Base-by-base conservation (phyloP, 371 early-diverging fungal genomes). In the Cokeromyces recurvatus region DNA sequence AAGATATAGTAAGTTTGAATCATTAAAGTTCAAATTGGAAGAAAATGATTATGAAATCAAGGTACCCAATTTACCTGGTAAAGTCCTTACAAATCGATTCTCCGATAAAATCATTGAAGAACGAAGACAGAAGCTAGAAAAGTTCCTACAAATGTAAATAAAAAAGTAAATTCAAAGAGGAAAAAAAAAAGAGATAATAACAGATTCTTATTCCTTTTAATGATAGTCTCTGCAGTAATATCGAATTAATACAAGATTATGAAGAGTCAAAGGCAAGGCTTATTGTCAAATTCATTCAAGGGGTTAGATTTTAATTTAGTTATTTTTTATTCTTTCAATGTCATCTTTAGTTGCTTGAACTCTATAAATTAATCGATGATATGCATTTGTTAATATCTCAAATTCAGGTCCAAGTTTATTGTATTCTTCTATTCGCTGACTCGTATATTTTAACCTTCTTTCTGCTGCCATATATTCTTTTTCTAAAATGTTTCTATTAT, bases 1-100 rank as follows among this genome's bases (percentile, higher is more conserved):
- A 57, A 80, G 98, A 42, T 97, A 95, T 74, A 90, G 90, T 59
- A 96, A 96, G 56, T 97, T 96, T 68, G 98, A 95, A 68, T 96
- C 95, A 94, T 89, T 95, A 69, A 73, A 91, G 39, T 94, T 95
- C 61, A 87, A 85, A 25, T 71, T 97, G 47, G 94, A 94, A 66
- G 77, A 90, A 10, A 95, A 97, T 64, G 84, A 85, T 14, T 68
- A 78, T 43, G 81, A 91, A 49, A 97, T 97, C 47, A 95, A 91
- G 60, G 91, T 97, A 24, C 98, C 98, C 27, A 79, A 85, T 21
- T 76, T 97, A 34, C 98, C 98, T 7, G 95, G 95, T 36, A 97
- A 97, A 66, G 94, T 95, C 32, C 94, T 94, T 52, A 91, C 89
- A 27, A 94, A 95, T 63, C 78, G 95, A 45, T 95, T 97, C 62